Conservation (phyloP, 305 asterid species). For the Fraxinus velutina region DNA sequence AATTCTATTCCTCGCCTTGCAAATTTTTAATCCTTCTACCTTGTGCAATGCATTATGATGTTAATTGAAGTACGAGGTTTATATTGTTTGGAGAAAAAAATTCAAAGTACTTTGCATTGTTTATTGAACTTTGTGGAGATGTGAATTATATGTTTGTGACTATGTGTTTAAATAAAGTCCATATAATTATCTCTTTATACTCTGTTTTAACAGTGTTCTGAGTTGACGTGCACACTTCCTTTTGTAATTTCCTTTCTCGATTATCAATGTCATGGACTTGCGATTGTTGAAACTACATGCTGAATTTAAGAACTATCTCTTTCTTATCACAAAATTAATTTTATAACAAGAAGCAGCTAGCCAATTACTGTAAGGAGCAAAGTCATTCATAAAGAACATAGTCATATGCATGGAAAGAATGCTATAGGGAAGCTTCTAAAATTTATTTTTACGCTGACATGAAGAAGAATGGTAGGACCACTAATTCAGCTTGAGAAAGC, state of each 20-base stretch:
- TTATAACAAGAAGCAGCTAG: not conserved
- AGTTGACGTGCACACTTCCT: not conserved
- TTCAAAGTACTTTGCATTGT: not conserved
- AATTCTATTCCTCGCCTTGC: constrained; percentile 9
- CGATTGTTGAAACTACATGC: not conserved
- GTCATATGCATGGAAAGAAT: not conserved
- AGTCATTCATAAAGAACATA: not conserved
- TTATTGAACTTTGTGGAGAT: not conserved
- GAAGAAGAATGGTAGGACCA: not conserved
- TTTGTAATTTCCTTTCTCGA: not conserved
- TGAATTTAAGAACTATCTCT: not conserved
- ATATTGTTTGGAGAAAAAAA: not conserved
- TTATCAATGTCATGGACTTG: not conserved
- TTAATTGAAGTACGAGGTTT: not conserved
- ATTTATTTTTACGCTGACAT: not conserved
- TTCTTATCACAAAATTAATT: not conserved
- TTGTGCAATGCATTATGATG: constrained; percentile 4
- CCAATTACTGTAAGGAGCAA: not conserved
- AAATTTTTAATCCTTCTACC: constrained; percentile 16
- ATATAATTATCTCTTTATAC: not conserved
- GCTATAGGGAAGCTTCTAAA: not conserved
- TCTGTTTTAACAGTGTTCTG: not conserved
- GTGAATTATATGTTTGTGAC: not conserved
- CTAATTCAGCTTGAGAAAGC: not conserved
- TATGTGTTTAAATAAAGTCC: not conserved